A percentile compares a stretch with the other conserved stretches of the same genome.
Evolutionary conservation across 805 yeast genomes (phyloP).

Genomic region (Ogataea allantospora): DNA sequence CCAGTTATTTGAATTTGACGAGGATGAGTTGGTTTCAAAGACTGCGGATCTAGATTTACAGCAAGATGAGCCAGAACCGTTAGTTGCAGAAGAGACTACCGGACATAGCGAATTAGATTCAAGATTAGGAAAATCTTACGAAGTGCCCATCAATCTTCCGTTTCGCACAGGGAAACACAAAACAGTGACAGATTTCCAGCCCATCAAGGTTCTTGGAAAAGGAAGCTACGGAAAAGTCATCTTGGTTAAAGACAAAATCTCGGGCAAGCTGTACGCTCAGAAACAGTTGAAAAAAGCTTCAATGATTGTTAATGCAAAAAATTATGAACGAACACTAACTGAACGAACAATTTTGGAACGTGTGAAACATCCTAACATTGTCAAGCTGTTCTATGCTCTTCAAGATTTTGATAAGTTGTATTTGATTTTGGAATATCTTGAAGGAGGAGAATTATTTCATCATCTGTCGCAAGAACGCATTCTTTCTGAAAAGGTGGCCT

Average conservation of each 20-base stretch:
- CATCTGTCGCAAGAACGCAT: conserved; percentile 51
- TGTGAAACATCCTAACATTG: conserved; percentile 78
- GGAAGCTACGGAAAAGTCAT: conserved; percentile 91
- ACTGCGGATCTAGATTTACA: conserved; percentile 6
- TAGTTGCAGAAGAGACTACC: background rate
- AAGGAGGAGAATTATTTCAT: conserved; percentile 82
- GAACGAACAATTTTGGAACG: conserved; percentile 73
- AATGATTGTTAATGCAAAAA: conserved; percentile 55
- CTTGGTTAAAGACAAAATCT: conserved; percentile 61
- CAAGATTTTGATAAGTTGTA: conserved; percentile 80
- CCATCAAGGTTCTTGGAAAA: conserved; percentile 73
- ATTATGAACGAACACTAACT: conserved; percentile 74
- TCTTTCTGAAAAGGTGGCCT: conserved; percentile 61
- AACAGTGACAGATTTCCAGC: conserved; percentile 59
- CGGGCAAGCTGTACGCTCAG: conserved; percentile 76
- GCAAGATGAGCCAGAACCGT: conserved; percentile 3
- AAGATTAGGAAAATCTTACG: conserved; percentile 35
- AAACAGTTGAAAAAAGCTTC: conserved; percentile 83
- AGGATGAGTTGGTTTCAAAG: conserved; percentile 23
- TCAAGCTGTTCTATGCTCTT: conserved; percentile 75
- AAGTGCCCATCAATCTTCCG: conserved; percentile 14
- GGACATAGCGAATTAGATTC: conserved; percentile 4
- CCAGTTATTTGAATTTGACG: conserved; percentile 30
- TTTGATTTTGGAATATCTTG: conserved; percentile 73
- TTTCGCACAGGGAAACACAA: conserved; percentile 24